These are phyloP conservation scores for Citrus maxima DNA, from an alignment of 345 rosid genomes.

Conservation along the genomic window DNA sequence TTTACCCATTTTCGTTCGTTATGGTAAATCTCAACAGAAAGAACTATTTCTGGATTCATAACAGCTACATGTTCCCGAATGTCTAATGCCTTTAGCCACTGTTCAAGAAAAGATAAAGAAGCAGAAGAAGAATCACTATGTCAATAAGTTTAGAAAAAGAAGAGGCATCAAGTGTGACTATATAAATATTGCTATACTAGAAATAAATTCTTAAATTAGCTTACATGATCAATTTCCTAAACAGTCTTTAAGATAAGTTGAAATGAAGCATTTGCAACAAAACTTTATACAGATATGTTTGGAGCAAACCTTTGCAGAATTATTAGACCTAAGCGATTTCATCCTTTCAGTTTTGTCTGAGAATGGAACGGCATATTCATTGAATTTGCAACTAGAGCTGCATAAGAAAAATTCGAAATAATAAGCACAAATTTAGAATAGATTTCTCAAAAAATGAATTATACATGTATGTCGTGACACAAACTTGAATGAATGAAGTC, in stretches of 20 bases:
- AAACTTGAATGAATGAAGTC: constrained; percentile 71
- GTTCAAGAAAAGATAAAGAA: constrained; percentile 10
- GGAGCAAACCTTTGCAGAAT: constrained; percentile 44
- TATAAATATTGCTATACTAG: not conserved
- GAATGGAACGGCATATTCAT: constrained; percentile 26
- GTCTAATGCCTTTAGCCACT: constrained; percentile 42
- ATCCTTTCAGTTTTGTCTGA: constrained; percentile 41
- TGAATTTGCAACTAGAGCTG: constrained; percentile 33
- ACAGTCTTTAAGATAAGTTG: not conserved
- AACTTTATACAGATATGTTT: not conserved
- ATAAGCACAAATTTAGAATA: constrained; percentile 10
- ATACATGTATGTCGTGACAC: constrained; percentile 15
- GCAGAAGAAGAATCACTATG: not conserved
- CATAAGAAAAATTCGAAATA: constrained; percentile 16
- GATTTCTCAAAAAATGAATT: not conserved
- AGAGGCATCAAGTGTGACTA: not conserved
- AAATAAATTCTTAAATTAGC: not conserved
- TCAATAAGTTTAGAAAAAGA: not conserved
- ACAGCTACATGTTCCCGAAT: constrained; percentile 33
- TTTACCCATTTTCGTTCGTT: constrained; percentile 35
- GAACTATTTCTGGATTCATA: constrained; percentile 56
- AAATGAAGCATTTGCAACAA: not conserved
- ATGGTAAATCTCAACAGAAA: constrained; percentile 73
- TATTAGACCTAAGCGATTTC: constrained; percentile 50
- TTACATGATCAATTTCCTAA: not conserved